Percentiles rank a stretch among this genome's conserved stretches.
These are phyloP conservation scores for Crepidotus variabilis DNA, from an alignment of 768 basidiomycete genomes.

Conservation along the genomic window DNA sequence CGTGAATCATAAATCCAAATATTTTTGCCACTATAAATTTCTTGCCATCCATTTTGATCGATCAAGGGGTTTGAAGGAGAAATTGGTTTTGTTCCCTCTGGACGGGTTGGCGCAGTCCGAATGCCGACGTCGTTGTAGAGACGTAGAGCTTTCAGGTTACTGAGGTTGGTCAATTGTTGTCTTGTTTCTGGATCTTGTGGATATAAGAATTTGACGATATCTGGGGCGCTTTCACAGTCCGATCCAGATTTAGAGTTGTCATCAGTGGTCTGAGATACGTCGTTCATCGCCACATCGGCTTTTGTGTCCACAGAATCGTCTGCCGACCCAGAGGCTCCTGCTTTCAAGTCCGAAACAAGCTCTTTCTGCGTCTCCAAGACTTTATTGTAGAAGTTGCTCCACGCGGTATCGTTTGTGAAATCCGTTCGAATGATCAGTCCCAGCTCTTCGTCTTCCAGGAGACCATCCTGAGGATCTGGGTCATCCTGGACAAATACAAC, in stretches of 20 bases:
- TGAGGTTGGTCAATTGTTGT: constrained; percentile 41
- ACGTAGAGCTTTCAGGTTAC: constrained; percentile 64
- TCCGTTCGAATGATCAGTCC: constrained; percentile 75
- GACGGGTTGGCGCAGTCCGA: constrained; percentile 46
- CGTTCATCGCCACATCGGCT: constrained; percentile 18
- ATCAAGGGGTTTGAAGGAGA: constrained; percentile 54
- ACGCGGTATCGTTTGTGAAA: constrained; percentile 63
- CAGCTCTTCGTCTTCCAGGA: constrained; percentile 43
- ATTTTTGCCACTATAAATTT: constrained; percentile 63
- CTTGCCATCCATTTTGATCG: constrained; percentile 65
- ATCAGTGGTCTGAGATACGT: constrained; percentile 19
- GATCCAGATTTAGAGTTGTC: constrained; percentile 33
- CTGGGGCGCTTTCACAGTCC: constrained; percentile 20
- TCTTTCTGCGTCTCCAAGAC: constrained; percentile 59
- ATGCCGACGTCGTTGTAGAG: constrained; percentile 71
- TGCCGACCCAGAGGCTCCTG: background rate
- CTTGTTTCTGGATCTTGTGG: constrained; percentile 39
- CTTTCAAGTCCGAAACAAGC: constrained; percentile 27
- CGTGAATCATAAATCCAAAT: constrained; percentile 73
- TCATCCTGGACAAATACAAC: constrained; percentile 25
- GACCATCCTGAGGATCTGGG: constrained; percentile 51
- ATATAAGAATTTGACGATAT: constrained; percentile 49
- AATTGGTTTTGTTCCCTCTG: constrained; percentile 41
- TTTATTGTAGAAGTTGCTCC: constrained; percentile 49
- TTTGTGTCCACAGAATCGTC: constrained; percentile 1